Conservation (phyloP, 345 rosid genomes). For the Mallotus nudiflorus region DNA sequence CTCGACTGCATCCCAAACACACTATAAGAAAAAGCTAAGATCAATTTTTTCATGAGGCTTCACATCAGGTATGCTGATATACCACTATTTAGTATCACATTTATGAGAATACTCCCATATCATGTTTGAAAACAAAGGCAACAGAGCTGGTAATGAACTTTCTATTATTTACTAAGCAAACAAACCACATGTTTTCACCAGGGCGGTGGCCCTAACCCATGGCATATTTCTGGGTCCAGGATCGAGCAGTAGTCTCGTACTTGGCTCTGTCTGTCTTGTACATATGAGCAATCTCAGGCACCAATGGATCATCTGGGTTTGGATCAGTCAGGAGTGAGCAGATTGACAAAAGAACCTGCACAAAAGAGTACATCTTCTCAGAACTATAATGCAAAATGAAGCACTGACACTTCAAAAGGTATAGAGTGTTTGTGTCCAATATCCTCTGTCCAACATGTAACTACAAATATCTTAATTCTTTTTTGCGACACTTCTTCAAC, state of each 20-base stretch:
- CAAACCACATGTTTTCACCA: background rate
- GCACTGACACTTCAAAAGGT: background rate
- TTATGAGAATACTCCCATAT: background rate
- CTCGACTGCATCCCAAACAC: too few relatives aligned
- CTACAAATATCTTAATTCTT: too few relatives aligned
- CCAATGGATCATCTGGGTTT: constrained; percentile 26
- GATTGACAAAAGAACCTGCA: constrained; percentile 21
- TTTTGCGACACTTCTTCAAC: too few relatives aligned
- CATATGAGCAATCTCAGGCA: constrained; percentile 28
- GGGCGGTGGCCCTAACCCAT: constrained; percentile 13
- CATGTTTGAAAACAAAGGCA: constrained; percentile 1
- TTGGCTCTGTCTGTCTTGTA: constrained; percentile 24
- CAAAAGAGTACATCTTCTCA: background rate
- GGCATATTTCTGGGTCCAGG: constrained; percentile 25
- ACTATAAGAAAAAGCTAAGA: too few relatives aligned
- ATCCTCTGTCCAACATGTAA: too few relatives aligned
- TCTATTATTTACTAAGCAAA: constrained; percentile 11
- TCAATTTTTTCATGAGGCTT: background rate
- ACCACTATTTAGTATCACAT: background rate
- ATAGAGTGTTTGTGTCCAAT: too few relatives aligned
- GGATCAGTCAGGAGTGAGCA: constrained; percentile 27
- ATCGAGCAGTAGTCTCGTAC: constrained; percentile 25
- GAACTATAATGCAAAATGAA: background rate
- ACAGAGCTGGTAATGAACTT: background rate
- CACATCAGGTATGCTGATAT: background rate